Evolutionary conservation across 164 flowering plant species (phyloP).

Genomic region (Annona cherimola): DNA sequence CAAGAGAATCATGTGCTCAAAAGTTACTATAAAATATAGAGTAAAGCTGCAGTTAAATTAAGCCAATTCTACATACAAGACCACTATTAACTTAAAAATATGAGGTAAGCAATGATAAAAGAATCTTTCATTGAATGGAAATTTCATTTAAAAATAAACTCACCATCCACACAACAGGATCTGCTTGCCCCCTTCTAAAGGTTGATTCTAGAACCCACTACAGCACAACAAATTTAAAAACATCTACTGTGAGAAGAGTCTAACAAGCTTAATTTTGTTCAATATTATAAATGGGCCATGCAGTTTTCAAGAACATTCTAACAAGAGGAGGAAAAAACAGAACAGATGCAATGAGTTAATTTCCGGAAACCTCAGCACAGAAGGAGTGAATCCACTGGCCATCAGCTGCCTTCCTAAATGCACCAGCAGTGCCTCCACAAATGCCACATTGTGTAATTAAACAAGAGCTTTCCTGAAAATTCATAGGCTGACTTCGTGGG

Average conservation of each 20-base stretch:
- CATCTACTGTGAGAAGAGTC: background rate
- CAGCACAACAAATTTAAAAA: constrained; percentile 7
- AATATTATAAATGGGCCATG: background rate
- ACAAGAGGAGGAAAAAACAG: background rate
- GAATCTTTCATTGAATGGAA: background rate
- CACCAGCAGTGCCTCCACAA: constrained; percentile 85
- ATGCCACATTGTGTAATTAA: constrained; percentile 62
- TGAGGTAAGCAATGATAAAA: background rate
- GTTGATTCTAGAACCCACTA: constrained; percentile 87
- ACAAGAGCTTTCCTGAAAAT: constrained; percentile 45
- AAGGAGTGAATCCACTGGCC: constrained; percentile 94
- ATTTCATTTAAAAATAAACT: constrained; percentile 17
- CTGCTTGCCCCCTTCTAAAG: constrained; percentile 80
- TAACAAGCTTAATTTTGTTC: too few relatives aligned
- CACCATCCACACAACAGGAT: constrained; percentile 85
- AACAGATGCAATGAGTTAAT: background rate
- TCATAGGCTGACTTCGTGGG: constrained; percentile 33
- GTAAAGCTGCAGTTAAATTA: background rate
- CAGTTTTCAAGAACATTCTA: background rate
- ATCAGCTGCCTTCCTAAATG: constrained; percentile 76
- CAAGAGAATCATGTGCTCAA: background rate
- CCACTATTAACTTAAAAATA: background rate
- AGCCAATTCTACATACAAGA: background rate
- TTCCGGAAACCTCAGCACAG: constrained; percentile 79
- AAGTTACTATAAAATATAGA: background rate